Conservation (phyloP, 768 basidiomycete genomes). For the Cystoderma amianthinum region DNA sequence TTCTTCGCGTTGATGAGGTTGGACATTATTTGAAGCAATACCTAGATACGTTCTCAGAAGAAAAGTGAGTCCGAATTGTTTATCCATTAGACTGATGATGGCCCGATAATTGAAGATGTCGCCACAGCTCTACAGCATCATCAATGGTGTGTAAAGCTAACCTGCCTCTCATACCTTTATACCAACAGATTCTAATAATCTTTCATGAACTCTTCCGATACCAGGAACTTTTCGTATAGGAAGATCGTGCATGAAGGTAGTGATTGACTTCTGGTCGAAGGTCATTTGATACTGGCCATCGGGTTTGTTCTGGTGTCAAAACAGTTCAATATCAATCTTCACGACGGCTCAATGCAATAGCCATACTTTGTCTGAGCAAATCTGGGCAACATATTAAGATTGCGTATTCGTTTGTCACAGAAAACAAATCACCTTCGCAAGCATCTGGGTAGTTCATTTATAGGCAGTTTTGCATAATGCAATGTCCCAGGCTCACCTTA, state of each 20-base stretch:
- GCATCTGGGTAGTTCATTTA: slow-evolving; percentile 47
- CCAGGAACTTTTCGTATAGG: slow-evolving; percentile 86
- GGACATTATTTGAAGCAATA: slow-evolving; percentile 76
- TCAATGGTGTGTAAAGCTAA: slow-evolving; percentile 1
- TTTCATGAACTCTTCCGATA: slow-evolving; percentile 86
- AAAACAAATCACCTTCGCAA: slow-evolving; percentile 70
- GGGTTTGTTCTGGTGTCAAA: slow-evolving; percentile 75
- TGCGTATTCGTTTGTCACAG: neutral
- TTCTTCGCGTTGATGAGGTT: slow-evolving; percentile 71
- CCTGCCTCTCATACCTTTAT: slow-evolving; percentile 50
- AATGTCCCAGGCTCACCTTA: slow-evolving; percentile 47
- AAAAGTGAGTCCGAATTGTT: slow-evolving; percentile 73
- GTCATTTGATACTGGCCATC: slow-evolving; percentile 83
- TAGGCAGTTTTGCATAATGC: neutral
- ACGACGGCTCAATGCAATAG: no score
- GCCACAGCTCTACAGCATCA: slow-evolving; percentile 64
- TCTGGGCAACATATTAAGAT: slow-evolving; percentile 34
- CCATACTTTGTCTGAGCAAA: slow-evolving; percentile 88
- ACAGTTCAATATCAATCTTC: no score
- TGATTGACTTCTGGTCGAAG: slow-evolving; percentile 57
- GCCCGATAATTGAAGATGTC: slow-evolving; percentile 80
- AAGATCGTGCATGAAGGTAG: slow-evolving; percentile 72
- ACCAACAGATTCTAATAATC: slow-evolving; percentile 79
- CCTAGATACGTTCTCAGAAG: slow-evolving; percentile 81
- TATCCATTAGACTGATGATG: slow-evolving; percentile 75